These are phyloP conservation scores for Parietichytrium sp. DNA, from an alignment of 108 stramenopile species.

Conservation along the genomic window DNA sequence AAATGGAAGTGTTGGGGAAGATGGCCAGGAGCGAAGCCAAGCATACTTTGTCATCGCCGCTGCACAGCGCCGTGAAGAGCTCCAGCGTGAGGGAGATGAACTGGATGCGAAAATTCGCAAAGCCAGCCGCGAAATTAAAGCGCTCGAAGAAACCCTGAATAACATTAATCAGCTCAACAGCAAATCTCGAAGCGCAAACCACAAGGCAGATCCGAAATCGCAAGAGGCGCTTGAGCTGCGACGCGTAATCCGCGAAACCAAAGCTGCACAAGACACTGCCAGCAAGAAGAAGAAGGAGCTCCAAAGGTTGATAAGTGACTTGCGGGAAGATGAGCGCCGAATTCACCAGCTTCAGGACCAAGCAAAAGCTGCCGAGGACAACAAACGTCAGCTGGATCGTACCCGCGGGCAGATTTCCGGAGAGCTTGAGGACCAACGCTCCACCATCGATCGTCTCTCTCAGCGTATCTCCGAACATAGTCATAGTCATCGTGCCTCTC, in stretches of 20 bases:
- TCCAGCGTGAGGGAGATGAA: constrained; percentile 77
- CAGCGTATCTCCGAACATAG: background rate
- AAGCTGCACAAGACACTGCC: constrained; percentile 54
- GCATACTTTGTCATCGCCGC: constrained; percentile 75
- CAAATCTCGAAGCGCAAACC: constrained; percentile 58
- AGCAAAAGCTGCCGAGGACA: constrained; percentile 38
- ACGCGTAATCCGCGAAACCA: constrained; percentile 62
- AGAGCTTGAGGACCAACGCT: constrained; percentile 41
- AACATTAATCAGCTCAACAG: constrained; percentile 64
- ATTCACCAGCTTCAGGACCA: constrained; percentile 53
- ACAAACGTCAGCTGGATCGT: constrained; percentile 34
- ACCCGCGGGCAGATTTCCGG: constrained; percentile 26
- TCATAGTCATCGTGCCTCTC: background rate
- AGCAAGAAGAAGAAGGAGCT: constrained; percentile 49
- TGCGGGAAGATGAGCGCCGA: constrained; percentile 41
- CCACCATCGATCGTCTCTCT: background rate
- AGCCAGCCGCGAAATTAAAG: constrained; percentile 64
- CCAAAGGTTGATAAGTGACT: constrained; percentile 48
- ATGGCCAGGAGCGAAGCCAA: constrained; percentile 61
- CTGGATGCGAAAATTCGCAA: constrained; percentile 69
- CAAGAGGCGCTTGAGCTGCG: constrained; percentile 68
- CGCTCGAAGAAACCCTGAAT: constrained; percentile 61
- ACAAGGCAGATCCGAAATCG: constrained; percentile 58
- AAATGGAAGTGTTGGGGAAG: constrained; percentile 47
- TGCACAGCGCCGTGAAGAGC: constrained; percentile 78